Evolutionary conservation across 2,329 filamentous ascomycete species (phyloP).

Genomic region (Penicillium verrucosum): DNA sequence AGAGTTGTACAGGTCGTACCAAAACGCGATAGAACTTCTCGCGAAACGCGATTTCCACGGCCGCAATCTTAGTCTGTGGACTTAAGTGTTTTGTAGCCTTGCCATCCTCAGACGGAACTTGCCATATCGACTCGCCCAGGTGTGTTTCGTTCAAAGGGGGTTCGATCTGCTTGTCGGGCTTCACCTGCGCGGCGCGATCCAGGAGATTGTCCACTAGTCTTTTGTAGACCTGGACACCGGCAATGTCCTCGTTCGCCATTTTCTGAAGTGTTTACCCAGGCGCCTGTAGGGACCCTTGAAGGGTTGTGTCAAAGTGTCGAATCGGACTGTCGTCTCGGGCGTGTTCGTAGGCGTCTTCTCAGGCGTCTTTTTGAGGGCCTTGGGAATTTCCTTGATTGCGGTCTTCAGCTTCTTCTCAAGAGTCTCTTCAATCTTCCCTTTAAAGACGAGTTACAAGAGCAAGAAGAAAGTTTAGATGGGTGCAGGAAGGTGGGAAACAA

Average conservation of each 20-base stretch:
- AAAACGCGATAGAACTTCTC: conserved; percentile 75
- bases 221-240: conserved; percentile 46
- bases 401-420: not conserved
- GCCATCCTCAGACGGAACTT: conserved; percentile 32
- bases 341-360: not conserved
- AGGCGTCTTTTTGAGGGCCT: not conserved
- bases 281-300: not conserved
- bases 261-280: conserved; percentile 7
- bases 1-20: conserved; percentile 51
- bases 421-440: not conserved
- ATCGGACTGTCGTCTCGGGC: not conserved
- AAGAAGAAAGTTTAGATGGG: conserved; percentile 6
- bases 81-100: conserved; percentile 38
- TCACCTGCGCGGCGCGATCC: conserved; percentile 56
- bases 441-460: not conserved
- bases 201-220: conserved; percentile 58
- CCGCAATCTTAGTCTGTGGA: conserved; percentile 58
- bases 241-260: conserved; percentile 36
- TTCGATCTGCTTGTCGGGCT: conserved; percentile 63
- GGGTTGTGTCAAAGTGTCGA: not conserved
- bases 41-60: conserved; percentile 80
- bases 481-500: conserved; percentile 2
- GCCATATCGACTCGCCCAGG: conserved; percentile 40
- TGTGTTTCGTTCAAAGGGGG: conserved; percentile 70
- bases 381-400: not conserved